Percentiles rank a stretch among this genome's conserved stretches.
These are phyloP conservation scores for Coemansia sp. DNA, from an alignment of 192 early-diverging fungal species.

Conservation along the genomic window DNA sequence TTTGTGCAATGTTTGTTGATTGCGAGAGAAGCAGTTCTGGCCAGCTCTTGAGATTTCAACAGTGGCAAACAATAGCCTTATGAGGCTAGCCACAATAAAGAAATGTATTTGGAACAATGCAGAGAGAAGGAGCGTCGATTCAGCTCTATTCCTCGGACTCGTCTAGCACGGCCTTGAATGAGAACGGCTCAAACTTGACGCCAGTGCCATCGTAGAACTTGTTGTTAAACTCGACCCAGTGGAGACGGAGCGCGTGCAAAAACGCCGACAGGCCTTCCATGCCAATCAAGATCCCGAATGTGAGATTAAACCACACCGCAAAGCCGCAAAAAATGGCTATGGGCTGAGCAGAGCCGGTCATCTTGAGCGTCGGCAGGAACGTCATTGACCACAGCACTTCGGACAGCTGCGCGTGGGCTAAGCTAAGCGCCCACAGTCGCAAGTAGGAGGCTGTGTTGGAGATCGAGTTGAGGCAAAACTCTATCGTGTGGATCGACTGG, in stretches of 20 bases:
- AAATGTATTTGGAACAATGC: too few species aligned
- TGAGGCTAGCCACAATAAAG: too few species aligned
- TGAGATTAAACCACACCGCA: constrained; percentile 83
- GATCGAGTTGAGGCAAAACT: constrained; percentile 92
- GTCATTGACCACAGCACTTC: constrained; percentile 97
- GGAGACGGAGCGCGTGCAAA: constrained; percentile 86
- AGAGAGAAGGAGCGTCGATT: neutral
- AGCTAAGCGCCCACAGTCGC: constrained; percentile 95
- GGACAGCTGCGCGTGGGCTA: constrained; percentile 97
- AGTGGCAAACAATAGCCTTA: too few species aligned
- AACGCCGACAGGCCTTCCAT: constrained; percentile 90
- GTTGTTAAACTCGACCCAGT: constrained; percentile 97
- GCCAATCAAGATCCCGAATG: constrained; percentile 69
- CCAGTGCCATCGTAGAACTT: constrained; percentile 97
- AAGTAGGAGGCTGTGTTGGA: constrained; percentile 99
- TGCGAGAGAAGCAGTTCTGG: too few species aligned
- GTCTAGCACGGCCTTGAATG: constrained; percentile 57
- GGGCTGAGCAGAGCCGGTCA: constrained; percentile 54
- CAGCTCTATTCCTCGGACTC: constrained; percentile 30
- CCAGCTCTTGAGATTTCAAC: too few species aligned
- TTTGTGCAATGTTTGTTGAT: too few species aligned
- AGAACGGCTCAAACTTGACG: constrained; percentile 86
- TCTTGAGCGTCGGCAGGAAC: constrained; percentile 40
- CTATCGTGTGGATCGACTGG: constrained; percentile 97
- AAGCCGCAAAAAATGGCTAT: constrained; percentile 77